A percentile compares a stretch with the other conserved stretches of the same genome.
Evolutionary conservation across 371 early-diverging fungal genomes (phyloP).

Genomic region (Gilbertella persicaria): DNA sequence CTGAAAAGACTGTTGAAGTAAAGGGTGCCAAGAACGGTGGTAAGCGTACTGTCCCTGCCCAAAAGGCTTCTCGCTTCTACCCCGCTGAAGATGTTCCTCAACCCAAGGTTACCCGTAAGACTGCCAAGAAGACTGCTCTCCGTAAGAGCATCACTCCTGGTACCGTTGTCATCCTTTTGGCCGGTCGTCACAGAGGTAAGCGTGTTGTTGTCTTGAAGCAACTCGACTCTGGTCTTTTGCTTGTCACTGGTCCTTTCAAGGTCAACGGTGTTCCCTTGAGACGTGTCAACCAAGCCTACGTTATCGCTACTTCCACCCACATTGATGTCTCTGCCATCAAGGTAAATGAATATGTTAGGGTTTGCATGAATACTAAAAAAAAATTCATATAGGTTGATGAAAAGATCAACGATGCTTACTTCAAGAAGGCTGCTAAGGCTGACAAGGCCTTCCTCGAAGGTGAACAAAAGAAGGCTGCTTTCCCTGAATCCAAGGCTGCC

Average conservation of each 20-base stretch:
- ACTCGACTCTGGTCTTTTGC: conserved; percentile 91
- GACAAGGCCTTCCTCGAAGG: conserved; percentile 91
- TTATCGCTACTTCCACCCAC: conserved; percentile 98
- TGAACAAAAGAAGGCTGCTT: conserved; percentile 66
- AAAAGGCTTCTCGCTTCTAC: conserved; percentile 82
- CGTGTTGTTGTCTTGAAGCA: conserved; percentile 98
- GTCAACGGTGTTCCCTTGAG: conserved; percentile 98
- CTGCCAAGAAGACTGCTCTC: conserved; percentile 71
- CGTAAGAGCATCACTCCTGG: conserved; percentile 95
- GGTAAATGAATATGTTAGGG: conserved; percentile 35
- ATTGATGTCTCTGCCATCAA: conserved; percentile 81
- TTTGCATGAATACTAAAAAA: neutral
- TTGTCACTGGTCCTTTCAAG: conserved; percentile 97
- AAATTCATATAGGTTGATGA: conserved; percentile 53
- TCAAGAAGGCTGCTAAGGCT: conserved; percentile 76
- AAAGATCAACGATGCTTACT: conserved; percentile 93
- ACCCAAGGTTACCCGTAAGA: conserved; percentile 85
- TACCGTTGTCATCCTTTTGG: conserved; percentile 95
- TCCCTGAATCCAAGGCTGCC: conserved; percentile 71
- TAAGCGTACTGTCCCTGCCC: conserved; percentile 72
- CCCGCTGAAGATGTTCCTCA: conserved; percentile 82
- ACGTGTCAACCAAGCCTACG: conserved; percentile 98
- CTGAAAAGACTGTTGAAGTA: conserved; percentile 73
- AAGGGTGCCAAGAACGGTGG: conserved; percentile 87
- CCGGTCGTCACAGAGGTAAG: conserved; percentile 97